Conservation (phyloP, 208 protist genomes). For the Phytomonas serpens region DNA sequence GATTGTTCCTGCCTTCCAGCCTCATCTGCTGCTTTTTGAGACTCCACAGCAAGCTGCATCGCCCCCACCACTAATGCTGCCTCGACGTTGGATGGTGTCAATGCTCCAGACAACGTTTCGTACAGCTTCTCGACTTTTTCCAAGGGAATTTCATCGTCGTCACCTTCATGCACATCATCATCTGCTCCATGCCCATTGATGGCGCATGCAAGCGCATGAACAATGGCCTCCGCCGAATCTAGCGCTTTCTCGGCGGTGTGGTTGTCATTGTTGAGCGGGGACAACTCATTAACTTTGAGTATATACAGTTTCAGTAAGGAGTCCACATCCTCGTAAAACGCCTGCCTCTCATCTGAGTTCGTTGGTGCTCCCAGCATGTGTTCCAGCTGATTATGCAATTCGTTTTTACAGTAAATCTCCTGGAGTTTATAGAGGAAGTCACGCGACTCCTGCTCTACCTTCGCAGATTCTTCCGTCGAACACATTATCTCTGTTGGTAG, state of each 20-base stretch:
- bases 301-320: conserved; percentile 54
- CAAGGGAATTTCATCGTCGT: conserved; percentile 28
- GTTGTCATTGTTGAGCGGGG: conserved; percentile 5
- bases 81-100: conserved; percentile 25
- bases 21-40: conserved; percentile 39
- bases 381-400: conserved; percentile 65
- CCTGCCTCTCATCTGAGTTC: conserved; percentile 49
- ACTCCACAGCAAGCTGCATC: conserved; percentile 44
- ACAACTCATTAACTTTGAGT: conserved; percentile 8
- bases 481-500: neutral
- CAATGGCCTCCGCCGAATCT: conserved; percentile 15
- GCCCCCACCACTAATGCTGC: conserved; percentile 55
- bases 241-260: conserved; percentile 11
- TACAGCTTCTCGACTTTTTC: conserved; percentile 53
- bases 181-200: conserved; percentile 17
- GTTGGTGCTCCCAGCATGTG: conserved; percentile 59
- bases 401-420: conserved; percentile 74
- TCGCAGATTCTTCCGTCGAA: neutral
- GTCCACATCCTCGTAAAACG: conserved; percentile 77
- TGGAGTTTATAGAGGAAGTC: conserved; percentile 55
- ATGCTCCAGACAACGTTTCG: conserved; percentile 30
- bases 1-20: conserved; percentile 20
- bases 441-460: conserved; percentile 37
- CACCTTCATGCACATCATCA: conserved; percentile 17
- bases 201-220: conserved; percentile 15